Base-by-base conservation (phyloP, 495 filamentous ascomycete species). In the Xylaria longipes region DNA sequence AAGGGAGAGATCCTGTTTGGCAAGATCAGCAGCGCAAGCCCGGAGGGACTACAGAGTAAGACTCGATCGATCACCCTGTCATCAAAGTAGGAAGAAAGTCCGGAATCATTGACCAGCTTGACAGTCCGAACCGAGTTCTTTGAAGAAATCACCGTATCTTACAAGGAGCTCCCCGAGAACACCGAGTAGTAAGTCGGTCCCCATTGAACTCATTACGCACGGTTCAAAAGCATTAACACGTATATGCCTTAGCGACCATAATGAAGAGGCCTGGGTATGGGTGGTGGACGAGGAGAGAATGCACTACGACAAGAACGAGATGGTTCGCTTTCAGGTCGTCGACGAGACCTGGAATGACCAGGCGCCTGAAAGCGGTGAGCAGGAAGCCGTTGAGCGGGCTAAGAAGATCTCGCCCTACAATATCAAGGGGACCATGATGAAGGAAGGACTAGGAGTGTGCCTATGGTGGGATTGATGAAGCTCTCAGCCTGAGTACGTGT, bases 261-360 rank as follows among this genome's bases (percentile, higher is more conserved):
- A 84, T 65, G 93, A 97, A 60, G 85, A 90, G 54, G 86, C 91
- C 29, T 98, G 93, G 92, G 85, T 93, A 54, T 98, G 94, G 94
- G 84, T 89, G 3, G 89, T 84, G 45, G 88, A 92, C 0, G 91
- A 87, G 20, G 83, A 89, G 31, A 84, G 87, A 20, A 89, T 95
- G 77, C 96, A 90, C 76, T 97, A 93, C 81, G 96, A 99, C 81
- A 91, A 91, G 69, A 89, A 93, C 73, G 96, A 98, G 82, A 85
- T 91, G 70, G 95, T 97, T 11, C 90, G 94, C 17, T 92, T 98
- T 76, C 87, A 92, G 29, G 89, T 98, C 22, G 89, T 95, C 68
- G 84, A 88, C 33, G 96, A 99, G 84, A 84, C 90, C 63, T 99
- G 95, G 92, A 87, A 92, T 50, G 95, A 98, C 76, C 91, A 97